Evolutionary conservation across 306 rosid species (phyloP).

Genomic region (Begonia peltatifolia): DNA sequence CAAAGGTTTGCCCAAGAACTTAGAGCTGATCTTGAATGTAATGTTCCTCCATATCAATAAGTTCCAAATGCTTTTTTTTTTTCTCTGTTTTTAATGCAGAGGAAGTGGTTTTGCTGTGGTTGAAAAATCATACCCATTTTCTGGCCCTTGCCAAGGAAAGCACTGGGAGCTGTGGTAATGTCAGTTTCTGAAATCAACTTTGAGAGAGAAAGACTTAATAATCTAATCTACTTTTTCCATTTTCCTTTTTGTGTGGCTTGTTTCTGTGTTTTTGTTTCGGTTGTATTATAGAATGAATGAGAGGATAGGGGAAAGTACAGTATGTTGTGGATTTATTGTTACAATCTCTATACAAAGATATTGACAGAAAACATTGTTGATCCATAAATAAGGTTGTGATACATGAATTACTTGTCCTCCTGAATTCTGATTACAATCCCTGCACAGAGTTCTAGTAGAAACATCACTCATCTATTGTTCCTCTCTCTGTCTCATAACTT

Average conservation of each 20-base stretch:
- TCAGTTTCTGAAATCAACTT: neutral
- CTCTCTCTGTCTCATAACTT: neutral
- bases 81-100: conserved; percentile 33
- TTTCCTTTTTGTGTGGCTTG: conserved; percentile 1
- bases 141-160: conserved; percentile 5
- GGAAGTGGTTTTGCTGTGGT: conserved; percentile 77
- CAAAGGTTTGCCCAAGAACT: conserved; percentile 20
- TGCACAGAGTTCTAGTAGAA: too few species aligned
- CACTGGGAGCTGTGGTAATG: neutral
- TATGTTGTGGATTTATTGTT: neutral
- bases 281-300: conserved; percentile 6
- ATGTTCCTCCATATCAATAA: neutral
- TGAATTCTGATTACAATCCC: too few species aligned
- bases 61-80: neutral
- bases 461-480: neutral
- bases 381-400: neutral
- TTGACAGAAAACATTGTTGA: neutral
- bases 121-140: conserved; percentile 11
- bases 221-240: neutral
- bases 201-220: neutral
- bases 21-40: neutral
- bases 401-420: too few species aligned
- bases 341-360: neutral
- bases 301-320: conserved; percentile 5
- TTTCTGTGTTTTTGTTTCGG: neutral